phyloP scores from a whole-genome alignment of 768 basidiomycete species.

The Rhodotorula sphaerocarpa region DNA sequence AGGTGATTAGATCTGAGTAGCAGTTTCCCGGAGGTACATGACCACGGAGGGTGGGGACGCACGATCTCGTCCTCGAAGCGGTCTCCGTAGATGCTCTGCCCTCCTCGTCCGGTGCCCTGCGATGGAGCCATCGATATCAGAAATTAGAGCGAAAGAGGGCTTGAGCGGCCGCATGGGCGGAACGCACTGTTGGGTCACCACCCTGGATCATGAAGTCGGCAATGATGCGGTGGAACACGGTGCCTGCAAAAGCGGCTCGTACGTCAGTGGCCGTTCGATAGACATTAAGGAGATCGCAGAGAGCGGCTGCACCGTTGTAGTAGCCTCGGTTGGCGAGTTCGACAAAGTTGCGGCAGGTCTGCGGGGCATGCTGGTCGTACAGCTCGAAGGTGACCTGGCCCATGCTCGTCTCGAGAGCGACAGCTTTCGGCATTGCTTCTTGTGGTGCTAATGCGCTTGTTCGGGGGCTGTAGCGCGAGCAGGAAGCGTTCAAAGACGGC shows the following conservation, averaged over 20 bases:
- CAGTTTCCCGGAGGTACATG: slow-evolving; percentile 50
- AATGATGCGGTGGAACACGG: slow-evolving; percentile 85
- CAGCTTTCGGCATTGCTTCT: too few relatives aligned
- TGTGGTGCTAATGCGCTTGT: too few relatives aligned
- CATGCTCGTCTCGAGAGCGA: slow-evolving; percentile 8
- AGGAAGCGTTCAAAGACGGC: too few relatives aligned
- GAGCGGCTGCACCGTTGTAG: slow-evolving; percentile 47
- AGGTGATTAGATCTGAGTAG: not conserved
- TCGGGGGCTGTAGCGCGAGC: not conserved
- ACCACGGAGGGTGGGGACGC: not conserved
- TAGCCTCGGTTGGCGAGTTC: slow-evolving; percentile 74
- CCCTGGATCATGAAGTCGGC: slow-evolving; percentile 96
- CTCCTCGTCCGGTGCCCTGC: slow-evolving; percentile 84
- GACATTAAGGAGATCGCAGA: not conserved
- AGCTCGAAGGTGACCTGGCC: slow-evolving; percentile 26
- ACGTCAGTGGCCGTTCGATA: not conserved
- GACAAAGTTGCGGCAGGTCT: slow-evolving; percentile 94
- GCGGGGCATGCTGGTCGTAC: slow-evolving; percentile 32
- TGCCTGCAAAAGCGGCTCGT: slow-evolving; percentile 46
- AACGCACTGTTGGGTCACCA: slow-evolving; percentile 27
- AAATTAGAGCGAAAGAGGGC: too few relatives aligned
- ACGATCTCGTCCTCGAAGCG: slow-evolving; percentile 53
- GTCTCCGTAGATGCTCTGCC: slow-evolving; percentile 46
- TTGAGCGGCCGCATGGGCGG: not conserved
- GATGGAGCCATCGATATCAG: slow-evolving; percentile 50